Conservation (phyloP, 495 filamentous ascomycete species). For the Hypoxylon fuscum region DNA sequence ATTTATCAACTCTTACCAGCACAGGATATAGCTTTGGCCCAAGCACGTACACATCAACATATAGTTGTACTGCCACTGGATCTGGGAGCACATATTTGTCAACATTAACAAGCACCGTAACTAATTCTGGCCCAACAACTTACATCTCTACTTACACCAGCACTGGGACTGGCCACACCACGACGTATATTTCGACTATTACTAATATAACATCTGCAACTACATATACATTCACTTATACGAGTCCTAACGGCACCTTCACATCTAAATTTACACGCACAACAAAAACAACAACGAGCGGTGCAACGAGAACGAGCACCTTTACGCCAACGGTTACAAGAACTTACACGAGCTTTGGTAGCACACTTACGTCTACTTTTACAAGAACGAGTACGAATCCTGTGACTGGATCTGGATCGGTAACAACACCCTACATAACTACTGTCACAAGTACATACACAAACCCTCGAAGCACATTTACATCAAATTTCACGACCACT, state of each 20-base stretch:
- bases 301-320: not conserved
- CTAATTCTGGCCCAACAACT: conserved; percentile 1
- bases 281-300: not conserved
- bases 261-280: not conserved
- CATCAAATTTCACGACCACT: conserved; percentile 15
- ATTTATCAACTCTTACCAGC: not conserved
- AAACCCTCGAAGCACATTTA: conserved; percentile 1
- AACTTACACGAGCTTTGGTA: conserved; percentile 17
- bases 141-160: conserved; percentile 3
- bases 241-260: no score
- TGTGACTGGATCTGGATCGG: not conserved
- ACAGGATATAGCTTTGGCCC: not conserved
- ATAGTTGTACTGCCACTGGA: not conserved
- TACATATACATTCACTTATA: no score
- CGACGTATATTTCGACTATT: no score
- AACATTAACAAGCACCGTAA: not conserved
- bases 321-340: conserved; percentile 22
- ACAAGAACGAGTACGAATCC: conserved; percentile 14
- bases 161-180: not conserved
- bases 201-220: no score
- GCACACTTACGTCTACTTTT: conserved; percentile 18
- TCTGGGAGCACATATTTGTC: conserved; percentile 7
- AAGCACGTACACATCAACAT: conserved; percentile 1
- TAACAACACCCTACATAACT: conserved; percentile 5
- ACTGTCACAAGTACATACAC: conserved; percentile 22